Evolutionary conservation across 495 filamentous ascomycete species (phyloP).

Genomic region (Penicillium odoratum): DNA sequence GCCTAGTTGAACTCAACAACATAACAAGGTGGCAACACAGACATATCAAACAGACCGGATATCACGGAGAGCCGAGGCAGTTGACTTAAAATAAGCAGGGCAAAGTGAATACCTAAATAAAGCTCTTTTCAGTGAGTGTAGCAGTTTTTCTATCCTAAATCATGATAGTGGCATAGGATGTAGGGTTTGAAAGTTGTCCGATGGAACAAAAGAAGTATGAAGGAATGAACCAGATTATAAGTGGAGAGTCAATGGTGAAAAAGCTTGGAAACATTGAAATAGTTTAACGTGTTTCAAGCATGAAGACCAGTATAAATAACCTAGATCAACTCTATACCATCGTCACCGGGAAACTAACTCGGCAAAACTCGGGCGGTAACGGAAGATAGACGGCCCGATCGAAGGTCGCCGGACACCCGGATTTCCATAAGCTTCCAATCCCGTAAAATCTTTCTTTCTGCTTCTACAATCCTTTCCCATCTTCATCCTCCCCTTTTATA

Average conservation of each 20-base stretch:
- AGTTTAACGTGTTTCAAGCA: background rate
- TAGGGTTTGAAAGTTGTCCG: no score
- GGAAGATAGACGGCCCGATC: no score
- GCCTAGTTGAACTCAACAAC: constrained; percentile 4
- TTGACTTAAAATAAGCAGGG: background rate
- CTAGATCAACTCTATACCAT: background rate
- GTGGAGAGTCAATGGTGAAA: no score
- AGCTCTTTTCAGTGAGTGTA: background rate
- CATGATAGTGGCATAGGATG: background rate
- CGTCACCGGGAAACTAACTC: background rate
- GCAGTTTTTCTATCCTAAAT: background rate
- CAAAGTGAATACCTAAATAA: background rate
- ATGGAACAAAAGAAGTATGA: no score
- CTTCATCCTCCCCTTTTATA: constrained; percentile 29
- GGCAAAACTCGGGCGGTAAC: constrained; percentile 2
- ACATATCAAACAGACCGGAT: background rate
- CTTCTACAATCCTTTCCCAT: constrained; percentile 28
- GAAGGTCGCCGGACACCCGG: constrained; percentile 8
- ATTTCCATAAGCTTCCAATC: constrained; percentile 45
- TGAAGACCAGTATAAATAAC: no score
- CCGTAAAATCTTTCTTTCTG: constrained; percentile 25
- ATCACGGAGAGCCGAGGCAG: background rate
- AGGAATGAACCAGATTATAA: no score
- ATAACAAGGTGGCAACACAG: constrained; percentile 1
- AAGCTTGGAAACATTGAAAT: no score